Base-by-base conservation (phyloP, 768 basidiomycete genomes). In the Rubroboletus satanas region DNA sequence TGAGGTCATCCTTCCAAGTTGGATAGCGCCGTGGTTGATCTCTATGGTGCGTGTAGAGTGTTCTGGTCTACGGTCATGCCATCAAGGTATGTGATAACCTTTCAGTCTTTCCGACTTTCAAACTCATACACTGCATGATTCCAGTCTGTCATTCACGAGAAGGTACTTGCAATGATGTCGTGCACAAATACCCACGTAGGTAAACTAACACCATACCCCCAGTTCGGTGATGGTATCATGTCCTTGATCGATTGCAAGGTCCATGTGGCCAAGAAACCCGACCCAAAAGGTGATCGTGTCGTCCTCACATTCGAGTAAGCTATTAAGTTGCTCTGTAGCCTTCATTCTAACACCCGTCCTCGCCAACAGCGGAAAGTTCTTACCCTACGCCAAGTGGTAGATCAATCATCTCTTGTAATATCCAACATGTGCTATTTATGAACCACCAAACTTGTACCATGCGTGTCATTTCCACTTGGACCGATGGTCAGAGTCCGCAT, bases 181-280 rank as follows among this genome's bases (percentile, higher is more conserved):
- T 39, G 23, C 29, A 38, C 9, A 28, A 23, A 17, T 21, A 11
- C 2, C 6, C 1, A 4, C 18, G 29, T 9, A 14, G 6, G 17
- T 49, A 42, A 39, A 33, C 55, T 59, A 18, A 55, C 45, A 21
- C 17, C 12, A 2, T 26, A 4, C 18, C 48, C 7, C 11, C 47
- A 88, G 87, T 91, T 90, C 58, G 90, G 90, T 6, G 90, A 92
- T 62, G 89, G 90, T 5, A 91, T 92, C 56, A 90, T 91, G 88
- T 88, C 86, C 18, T 88, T 91, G 87, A 90, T 91, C 54, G 89
- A 92, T 67, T 91, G 89, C 71, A 84, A 81, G 60, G 77, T 91
- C 56, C 77, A 75, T 45, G 75, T 91, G 43, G 75, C 81, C 57
- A 82, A 76, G 73, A 90, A 91, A 68, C 76, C 78, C 15, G 82